Conservation (phyloP, 768 basidiomycete species). For the Russula olivacea region DNA sequence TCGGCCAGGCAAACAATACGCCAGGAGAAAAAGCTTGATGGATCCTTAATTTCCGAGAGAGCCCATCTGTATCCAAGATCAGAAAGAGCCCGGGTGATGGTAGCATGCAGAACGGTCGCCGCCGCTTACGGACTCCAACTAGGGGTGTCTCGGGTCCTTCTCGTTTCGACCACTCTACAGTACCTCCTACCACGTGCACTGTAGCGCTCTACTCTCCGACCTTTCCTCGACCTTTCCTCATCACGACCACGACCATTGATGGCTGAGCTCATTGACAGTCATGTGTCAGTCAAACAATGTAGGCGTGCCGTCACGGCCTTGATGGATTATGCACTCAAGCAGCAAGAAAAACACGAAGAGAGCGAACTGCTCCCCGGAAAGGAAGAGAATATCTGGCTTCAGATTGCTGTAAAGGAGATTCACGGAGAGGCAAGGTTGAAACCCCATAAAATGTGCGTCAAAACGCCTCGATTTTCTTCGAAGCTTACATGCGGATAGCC, state of each 20-base stretch:
- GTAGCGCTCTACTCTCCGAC: background rate
- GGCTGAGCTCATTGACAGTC: slow-evolving; percentile 55
- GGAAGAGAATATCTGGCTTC: slow-evolving; percentile 86
- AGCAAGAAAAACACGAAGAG: slow-evolving; percentile 58
- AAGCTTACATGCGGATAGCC: slow-evolving; percentile 37
- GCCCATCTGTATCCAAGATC: no score
- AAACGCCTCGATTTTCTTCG: background rate
- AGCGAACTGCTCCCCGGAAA: slow-evolving; percentile 68
- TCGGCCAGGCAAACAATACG: background rate
- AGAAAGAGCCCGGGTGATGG: no score
- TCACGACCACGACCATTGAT: background rate
- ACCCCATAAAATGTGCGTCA: slow-evolving; percentile 77
- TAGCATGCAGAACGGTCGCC: no score
- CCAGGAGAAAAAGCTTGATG: background rate
- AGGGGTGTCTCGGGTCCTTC: no score
- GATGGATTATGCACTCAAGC: slow-evolving; percentile 59
- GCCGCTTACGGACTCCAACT: no score
- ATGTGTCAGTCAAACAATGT: slow-evolving; percentile 67
- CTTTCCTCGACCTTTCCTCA: background rate
- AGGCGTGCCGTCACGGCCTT: slow-evolving; percentile 76
- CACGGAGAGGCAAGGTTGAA: slow-evolving; percentile 69
- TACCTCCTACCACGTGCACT: no score
- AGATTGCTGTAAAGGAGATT: slow-evolving; percentile 80
- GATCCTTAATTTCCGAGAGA: background rate
- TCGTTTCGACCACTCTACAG: no score